A percentile compares a stretch with the other conserved stretches of the same genome.
These are phyloP conservation scores for Epichloe amarillans DNA, from an alignment of 2,329 filamentous ascomycete species.

Conservation along the genomic window DNA sequence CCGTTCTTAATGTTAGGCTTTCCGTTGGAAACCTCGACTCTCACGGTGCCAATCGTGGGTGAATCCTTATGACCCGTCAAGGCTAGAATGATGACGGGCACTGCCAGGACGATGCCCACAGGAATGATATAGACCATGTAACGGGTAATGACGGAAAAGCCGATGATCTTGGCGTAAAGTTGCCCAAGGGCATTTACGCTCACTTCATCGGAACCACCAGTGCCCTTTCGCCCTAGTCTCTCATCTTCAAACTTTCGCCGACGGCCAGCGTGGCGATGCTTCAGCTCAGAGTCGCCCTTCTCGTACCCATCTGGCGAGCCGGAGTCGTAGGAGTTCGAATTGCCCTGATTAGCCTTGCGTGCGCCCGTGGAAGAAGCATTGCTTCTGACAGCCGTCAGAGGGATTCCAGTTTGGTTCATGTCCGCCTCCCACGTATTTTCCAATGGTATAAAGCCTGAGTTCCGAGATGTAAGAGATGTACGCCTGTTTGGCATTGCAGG, in stretches of 20 bases:
- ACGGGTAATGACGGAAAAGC: conserved; percentile 49
- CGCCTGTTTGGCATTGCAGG: conserved; percentile 9
- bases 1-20: conserved; percentile 14
- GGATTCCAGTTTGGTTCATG: conserved; percentile 33
- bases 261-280: conserved; percentile 26
- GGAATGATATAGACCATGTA: conserved; percentile 58
- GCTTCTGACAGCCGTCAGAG: conserved; percentile 42
- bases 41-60: conserved; percentile 22
- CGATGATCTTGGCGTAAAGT: conserved; percentile 50
- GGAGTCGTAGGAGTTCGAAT: conserved; percentile 21
- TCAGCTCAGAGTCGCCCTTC: conserved; percentile 27
- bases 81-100: conserved; percentile 46
- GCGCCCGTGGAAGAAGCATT: conserved; percentile 40
- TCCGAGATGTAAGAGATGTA: conserved; percentile 10
- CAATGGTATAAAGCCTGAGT: conserved; percentile 30
- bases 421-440: conserved; percentile 19
- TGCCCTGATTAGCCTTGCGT: conserved; percentile 28
- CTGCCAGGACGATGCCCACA: conserved; percentile 44
- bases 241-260: conserved; percentile 33
- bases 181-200: conserved; percentile 52
- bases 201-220: conserved; percentile 35
- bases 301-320: conserved; percentile 25
- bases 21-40: conserved; percentile 8
- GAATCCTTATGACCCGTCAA: conserved; percentile 27
- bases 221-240: conserved; percentile 27